Percentiles rank a stretch among this genome's conserved stretches.
Evolutionary conservation across 73 alveolate genomes (phyloP).

Genomic region (Durusdinium trenchii): DNA sequence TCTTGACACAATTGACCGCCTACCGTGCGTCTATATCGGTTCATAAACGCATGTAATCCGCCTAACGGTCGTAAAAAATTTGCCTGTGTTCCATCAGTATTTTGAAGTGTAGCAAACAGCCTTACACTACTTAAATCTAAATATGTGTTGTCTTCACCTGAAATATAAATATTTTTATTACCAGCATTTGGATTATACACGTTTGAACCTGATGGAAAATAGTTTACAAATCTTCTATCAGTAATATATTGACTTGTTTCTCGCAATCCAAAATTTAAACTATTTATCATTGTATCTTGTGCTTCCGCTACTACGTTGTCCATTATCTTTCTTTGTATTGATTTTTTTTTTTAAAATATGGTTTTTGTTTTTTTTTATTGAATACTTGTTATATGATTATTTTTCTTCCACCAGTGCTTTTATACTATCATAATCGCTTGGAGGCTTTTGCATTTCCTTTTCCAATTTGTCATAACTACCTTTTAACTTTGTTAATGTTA

Average conservation of each 20-base stretch:
- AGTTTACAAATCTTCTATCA: not conserved
- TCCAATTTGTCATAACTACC: not conserved
- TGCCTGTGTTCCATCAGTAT: not conserved
- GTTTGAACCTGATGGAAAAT: not conserved
- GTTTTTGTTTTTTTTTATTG: not conserved
- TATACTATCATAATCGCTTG: not conserved
- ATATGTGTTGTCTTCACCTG: not conserved
- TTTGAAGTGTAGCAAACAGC: not conserved
- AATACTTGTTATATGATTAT: not conserved
- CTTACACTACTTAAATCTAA: not conserved
- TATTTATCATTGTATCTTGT: not conserved
- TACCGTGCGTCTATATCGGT: not conserved
- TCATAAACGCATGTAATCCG: not conserved
- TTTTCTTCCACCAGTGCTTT: not conserved
- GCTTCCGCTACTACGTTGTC: not conserved
- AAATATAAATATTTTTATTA: not conserved
- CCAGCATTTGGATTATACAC: constrained; percentile 17
- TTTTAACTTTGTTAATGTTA: not conserved
- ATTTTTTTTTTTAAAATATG: not conserved
- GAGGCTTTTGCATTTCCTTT: not conserved
- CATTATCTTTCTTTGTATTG: not conserved
- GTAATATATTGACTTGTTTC: not conserved
- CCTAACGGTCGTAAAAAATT: not conserved
- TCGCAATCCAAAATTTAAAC: too few relatives aligned
- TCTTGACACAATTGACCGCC: constrained; percentile 45